phyloP scores from a whole-genome alignment of 768 basidiomycete species.

The Agaricus bisporus region DNA sequence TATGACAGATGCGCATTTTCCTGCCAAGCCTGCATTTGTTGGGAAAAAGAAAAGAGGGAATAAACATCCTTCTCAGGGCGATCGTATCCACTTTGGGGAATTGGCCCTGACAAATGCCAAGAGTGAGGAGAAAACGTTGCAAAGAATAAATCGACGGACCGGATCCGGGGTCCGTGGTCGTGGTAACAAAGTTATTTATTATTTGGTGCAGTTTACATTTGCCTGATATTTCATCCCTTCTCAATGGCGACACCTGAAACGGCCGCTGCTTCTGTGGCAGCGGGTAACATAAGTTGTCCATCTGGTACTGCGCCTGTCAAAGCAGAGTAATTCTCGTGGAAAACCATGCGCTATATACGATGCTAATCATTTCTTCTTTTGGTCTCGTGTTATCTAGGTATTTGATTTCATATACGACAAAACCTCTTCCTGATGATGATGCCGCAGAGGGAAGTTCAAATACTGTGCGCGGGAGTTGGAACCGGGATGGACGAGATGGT shows the following conservation, averaged over 20 bases:
- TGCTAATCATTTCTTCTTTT: not conserved
- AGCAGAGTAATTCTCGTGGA: constrained; percentile 23
- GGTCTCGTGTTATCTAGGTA: constrained; percentile 19
- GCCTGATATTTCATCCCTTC: not conserved
- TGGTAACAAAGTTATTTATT: not conserved
- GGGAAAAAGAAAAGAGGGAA: too few species aligned
- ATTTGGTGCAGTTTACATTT: not conserved
- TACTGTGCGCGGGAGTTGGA: constrained; percentile 21
- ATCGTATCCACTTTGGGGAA: too few species aligned
- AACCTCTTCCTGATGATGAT: constrained; percentile 31
- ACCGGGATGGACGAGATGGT: constrained; percentile 15
- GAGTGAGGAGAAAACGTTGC: too few species aligned
- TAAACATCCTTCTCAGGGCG: too few species aligned
- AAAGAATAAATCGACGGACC: too few species aligned
- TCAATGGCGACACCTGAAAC: not conserved
- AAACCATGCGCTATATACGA: not conserved
- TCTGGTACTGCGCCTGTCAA: constrained; percentile 33
- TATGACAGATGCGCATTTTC: not conserved
- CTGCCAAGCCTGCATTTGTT: too few species aligned
- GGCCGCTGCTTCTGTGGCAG: not conserved
- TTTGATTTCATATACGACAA: constrained; percentile 22
- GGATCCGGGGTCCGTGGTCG: too few species aligned
- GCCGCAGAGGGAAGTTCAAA: constrained; percentile 56
- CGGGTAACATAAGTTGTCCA: constrained; percentile 12
- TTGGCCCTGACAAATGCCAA: too few species aligned